A percentile compares a stretch with the other conserved stretches of the same genome.
phyloP scores from a whole-genome alignment of 2,329 filamentous ascomycete genomes.

The Cercospora sp. region DNA sequence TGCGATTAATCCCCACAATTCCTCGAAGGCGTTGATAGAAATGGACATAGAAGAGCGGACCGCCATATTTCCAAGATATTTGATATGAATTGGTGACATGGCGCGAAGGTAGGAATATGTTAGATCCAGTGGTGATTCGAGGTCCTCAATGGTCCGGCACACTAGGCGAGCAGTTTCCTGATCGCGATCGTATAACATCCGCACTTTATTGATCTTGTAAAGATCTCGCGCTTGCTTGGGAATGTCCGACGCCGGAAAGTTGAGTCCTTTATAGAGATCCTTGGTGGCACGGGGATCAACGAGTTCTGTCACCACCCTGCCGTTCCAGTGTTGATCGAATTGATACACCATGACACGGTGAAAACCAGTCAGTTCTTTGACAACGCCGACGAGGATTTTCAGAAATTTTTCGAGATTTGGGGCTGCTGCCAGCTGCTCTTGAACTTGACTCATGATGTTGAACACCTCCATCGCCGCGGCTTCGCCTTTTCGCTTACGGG shows the following conservation, averaged over 20 bases:
- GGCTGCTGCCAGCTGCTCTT: slow-evolving; percentile 78
- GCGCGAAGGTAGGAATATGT: slow-evolving; percentile 82
- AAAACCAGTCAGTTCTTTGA: slow-evolving; percentile 87
- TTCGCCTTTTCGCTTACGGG: slow-evolving; percentile 72
- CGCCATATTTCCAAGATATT: slow-evolving; percentile 85
- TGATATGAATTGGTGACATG: slow-evolving; percentile 87
- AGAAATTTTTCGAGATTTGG: slow-evolving; percentile 70
- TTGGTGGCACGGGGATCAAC: slow-evolving; percentile 77
- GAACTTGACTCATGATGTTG: slow-evolving; percentile 87
- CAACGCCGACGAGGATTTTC: slow-evolving; percentile 78
- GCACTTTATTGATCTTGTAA: slow-evolving; percentile 87
- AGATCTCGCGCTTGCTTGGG: slow-evolving; percentile 83
- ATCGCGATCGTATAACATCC: slow-evolving; percentile 82
- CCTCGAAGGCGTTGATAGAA: slow-evolving; percentile 80
- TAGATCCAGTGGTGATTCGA: slow-evolving; percentile 75
- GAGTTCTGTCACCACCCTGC: slow-evolving; percentile 81
- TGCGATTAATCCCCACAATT: slow-evolving; percentile 84
- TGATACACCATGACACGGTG: slow-evolving; percentile 93
- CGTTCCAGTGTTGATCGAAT: slow-evolving; percentile 80
- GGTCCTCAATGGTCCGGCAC: slow-evolving; percentile 71
- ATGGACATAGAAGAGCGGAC: slow-evolving; percentile 95
- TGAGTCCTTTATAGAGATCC: slow-evolving; percentile 81
- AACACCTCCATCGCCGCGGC: slow-evolving; percentile 86
- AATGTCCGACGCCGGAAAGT: slow-evolving; percentile 86
- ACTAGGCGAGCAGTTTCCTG: slow-evolving; percentile 77